Evolutionary conservation across 495 filamentous ascomycete genomes (phyloP).

Genomic region (Lophium mytilinum): DNA sequence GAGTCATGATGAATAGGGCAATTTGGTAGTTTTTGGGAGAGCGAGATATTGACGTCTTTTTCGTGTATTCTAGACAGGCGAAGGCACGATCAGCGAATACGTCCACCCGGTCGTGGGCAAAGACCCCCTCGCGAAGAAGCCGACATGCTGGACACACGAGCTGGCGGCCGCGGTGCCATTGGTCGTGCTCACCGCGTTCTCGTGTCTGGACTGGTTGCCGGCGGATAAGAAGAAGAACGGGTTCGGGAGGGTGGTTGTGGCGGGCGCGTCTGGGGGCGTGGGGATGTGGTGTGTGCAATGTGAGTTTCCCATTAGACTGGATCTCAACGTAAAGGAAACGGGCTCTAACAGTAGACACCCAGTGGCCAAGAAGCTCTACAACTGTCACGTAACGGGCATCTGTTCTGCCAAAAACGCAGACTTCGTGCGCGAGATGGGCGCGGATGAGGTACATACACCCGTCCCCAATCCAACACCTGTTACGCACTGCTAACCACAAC

Average conservation of each 20-base stretch:
- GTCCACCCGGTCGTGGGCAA: neutral
- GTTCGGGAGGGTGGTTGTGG: constrained; percentile 15
- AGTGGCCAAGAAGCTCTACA: constrained; percentile 18
- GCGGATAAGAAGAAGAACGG: constrained; percentile 7
- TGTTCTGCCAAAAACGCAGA: constrained; percentile 27
- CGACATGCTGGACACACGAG: constrained; percentile 24
- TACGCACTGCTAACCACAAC: too few species aligned
- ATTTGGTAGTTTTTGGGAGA: neutral
- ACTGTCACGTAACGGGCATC: constrained; percentile 13
- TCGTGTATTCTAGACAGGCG: neutral
- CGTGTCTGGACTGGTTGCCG: constrained; percentile 28
- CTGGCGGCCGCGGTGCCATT: constrained; percentile 24
- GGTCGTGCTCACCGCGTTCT: constrained; percentile 27
- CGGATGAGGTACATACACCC: constrained; percentile 14
- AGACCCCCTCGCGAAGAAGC: constrained; percentile 21
- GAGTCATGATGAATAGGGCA: neutral
- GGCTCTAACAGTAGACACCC: neutral
- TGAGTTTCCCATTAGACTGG: too few species aligned
- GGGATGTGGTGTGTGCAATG: constrained; percentile 21
- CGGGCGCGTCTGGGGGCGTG: constrained; percentile 16
- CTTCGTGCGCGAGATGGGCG: constrained; percentile 23
- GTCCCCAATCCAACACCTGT: too few species aligned
- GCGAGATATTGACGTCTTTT: neutral
- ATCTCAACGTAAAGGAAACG: too few species aligned
- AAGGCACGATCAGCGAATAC: constrained; percentile 21